Evolutionary conservation across 1,284 basidiomycete species (phyloP).

Genomic region (Pascua guehoae): DNA sequence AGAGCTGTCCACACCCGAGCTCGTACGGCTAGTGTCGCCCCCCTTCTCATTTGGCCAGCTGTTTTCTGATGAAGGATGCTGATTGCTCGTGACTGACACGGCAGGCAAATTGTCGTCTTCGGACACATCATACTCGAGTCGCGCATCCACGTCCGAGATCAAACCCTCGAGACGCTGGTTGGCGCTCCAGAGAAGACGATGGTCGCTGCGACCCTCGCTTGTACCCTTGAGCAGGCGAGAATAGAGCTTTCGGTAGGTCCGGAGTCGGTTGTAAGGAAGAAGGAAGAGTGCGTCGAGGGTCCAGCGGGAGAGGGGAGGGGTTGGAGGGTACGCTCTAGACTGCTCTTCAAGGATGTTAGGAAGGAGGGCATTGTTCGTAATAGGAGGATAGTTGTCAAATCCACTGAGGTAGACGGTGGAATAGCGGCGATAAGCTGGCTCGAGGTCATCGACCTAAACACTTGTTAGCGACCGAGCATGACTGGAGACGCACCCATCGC

Average conservation of each 20-base stretch:
- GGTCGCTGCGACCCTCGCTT: constrained; percentile 80
- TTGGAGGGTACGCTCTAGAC: constrained; percentile 60
- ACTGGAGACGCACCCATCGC: constrained; percentile 74
- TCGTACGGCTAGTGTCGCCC: constrained; percentile 29
- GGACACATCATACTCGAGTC: constrained; percentile 51
- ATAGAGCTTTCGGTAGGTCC: constrained; percentile 93
- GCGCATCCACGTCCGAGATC: constrained; percentile 63
- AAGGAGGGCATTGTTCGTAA: constrained; percentile 71
- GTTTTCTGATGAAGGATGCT: constrained; percentile 21
- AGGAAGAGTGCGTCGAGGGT: constrained; percentile 83
- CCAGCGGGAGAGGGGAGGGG: constrained; percentile 58
- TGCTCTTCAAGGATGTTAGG: constrained; percentile 66
- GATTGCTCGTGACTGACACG: constrained; percentile 1
- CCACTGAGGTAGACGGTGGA: constrained; percentile 67
- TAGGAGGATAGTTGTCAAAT: constrained; percentile 78
- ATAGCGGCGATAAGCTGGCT: constrained; percentile 80
- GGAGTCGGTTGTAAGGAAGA: constrained; percentile 75
- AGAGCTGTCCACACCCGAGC: constrained; percentile 39
- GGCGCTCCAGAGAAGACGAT: constrained; percentile 73
- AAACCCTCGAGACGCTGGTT: constrained; percentile 76
- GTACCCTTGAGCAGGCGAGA: constrained; percentile 81
- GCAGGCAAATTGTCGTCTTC: constrained; percentile 27
- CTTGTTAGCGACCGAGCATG: background rate
- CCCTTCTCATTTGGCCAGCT: constrained; percentile 37
- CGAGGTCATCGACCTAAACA: constrained; percentile 78